Evolutionary conservation across 305 asterid species (phyloP).

Genomic region (Caryopteris hybrid): DNA sequence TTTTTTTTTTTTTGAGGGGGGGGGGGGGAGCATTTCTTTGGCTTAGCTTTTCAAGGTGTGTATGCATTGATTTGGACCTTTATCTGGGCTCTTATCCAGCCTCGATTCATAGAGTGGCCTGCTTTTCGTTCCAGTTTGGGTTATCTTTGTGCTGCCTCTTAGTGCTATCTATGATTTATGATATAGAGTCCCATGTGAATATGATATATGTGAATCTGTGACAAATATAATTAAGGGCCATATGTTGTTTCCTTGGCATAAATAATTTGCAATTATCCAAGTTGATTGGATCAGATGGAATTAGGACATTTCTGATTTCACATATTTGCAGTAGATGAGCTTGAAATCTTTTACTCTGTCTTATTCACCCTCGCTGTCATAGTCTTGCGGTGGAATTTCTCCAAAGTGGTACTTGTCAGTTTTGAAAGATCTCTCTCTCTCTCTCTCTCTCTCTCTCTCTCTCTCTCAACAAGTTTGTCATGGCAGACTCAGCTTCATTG

Average conservation of each 20-base stretch:
- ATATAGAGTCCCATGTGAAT: not conserved
- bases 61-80: not conserved
- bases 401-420: too few relatives aligned
- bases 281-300: not conserved
- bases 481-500: slow-evolving; percentile 69
- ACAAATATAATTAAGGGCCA: too few relatives aligned
- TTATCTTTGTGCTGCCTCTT: not conserved
- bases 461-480: not conserved
- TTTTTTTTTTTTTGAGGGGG: too few relatives aligned
- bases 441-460: too few relatives aligned
- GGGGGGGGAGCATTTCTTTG: too few relatives aligned
- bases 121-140: not conserved
- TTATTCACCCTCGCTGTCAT: too few relatives aligned
- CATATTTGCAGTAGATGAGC: not conserved
- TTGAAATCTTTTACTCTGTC: too few relatives aligned
- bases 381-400: too few relatives aligned
- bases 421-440: too few relatives aligned
- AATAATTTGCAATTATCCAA: not conserved
- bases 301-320: not conserved
- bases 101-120: not conserved
- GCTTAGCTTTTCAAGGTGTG: not conserved
- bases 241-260: not conserved
- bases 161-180: not conserved
- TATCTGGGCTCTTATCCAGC: not conserved
- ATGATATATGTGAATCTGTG: not conserved